Evolutionary conservation across 1,139 yeast genomes (phyloP).

Genomic region (Arxiozyma heterogenica): DNA sequence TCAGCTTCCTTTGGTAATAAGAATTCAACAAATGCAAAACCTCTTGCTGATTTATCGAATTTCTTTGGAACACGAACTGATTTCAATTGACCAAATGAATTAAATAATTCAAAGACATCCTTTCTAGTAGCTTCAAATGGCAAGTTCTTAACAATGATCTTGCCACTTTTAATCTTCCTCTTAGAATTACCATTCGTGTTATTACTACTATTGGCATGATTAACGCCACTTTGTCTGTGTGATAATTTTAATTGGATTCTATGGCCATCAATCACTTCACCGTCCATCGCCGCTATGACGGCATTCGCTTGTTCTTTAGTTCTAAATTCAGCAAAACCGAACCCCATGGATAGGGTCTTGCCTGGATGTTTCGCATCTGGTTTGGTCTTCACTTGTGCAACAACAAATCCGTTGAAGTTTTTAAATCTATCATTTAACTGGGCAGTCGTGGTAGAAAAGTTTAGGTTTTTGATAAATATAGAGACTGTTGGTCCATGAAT

Average conservation of each 20-base stretch:
- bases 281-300: constrained; percentile 70
- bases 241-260: constrained; percentile 81
- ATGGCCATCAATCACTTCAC: constrained; percentile 79
- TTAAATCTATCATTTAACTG: constrained; percentile 56
- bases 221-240: constrained; percentile 49
- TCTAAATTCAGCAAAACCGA: constrained; percentile 88
- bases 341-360: constrained; percentile 80
- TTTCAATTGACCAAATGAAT: constrained; percentile 87
- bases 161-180: constrained; percentile 42
- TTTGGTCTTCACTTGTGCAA: constrained; percentile 78
- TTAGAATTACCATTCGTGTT: constrained; percentile 16
- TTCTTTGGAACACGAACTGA: constrained; percentile 95
- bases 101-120: constrained; percentile 83
- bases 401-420: constrained; percentile 65
- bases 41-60: constrained; percentile 89
- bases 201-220: constrained; percentile 13
- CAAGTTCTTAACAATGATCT: constrained; percentile 87
- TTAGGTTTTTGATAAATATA: constrained; percentile 82
- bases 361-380: constrained; percentile 74
- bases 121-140: constrained; percentile 94
- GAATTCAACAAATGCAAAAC: constrained; percentile 96
- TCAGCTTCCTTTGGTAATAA: constrained; percentile 85
- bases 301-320: constrained; percentile 68
- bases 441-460: constrained; percentile 63
- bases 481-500: constrained; percentile 70